Evolutionary conservation across 176 grass and related monocot species (phyloP).

Genomic region (Luzula sylvatica): DNA sequence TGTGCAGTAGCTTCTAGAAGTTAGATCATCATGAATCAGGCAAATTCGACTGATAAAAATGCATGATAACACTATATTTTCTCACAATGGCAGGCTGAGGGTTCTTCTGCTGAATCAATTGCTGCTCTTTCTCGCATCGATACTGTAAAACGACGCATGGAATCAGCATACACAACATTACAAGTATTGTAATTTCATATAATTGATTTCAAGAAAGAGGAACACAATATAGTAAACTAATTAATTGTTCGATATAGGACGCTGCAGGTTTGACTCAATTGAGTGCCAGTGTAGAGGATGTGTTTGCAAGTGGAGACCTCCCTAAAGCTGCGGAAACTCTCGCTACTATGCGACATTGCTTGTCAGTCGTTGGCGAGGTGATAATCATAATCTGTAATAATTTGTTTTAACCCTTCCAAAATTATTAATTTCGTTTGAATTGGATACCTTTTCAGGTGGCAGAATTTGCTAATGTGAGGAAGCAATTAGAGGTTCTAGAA

Average conservation of each 20-base stretch:
- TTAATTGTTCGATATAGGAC: conserved; percentile 65
- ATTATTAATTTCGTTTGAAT: conserved; percentile 2
- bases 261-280: conserved; percentile 89
- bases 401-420: neutral
- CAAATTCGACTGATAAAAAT: neutral
- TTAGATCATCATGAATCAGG: conserved; percentile 30
- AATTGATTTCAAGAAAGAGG: too few species aligned
- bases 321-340: conserved; percentile 88
- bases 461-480: conserved; percentile 97
- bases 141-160: conserved; percentile 91
- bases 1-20: neutral
- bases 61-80: conserved; percentile 7
- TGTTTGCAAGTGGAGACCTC: conserved; percentile 98
- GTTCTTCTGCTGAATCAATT: conserved; percentile 93
- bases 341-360: conserved; percentile 98
- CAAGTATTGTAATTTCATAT: conserved; percentile 44
- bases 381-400: neutral
- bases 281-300: conserved; percentile 97
- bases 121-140: conserved; percentile 80
- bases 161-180: conserved; percentile 83
- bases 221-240: too few species aligned
- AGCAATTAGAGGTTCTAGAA: conserved; percentile 97
- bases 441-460: conserved; percentile 52
- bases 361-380: conserved; percentile 97
- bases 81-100: conserved; percentile 55